A percentile compares a stretch with the other conserved stretches of the same genome.
Evolutionary conservation across 2,329 filamentous ascomycete genomes (phyloP).

Genomic region (Penicillium aurantiogriseum): DNA sequence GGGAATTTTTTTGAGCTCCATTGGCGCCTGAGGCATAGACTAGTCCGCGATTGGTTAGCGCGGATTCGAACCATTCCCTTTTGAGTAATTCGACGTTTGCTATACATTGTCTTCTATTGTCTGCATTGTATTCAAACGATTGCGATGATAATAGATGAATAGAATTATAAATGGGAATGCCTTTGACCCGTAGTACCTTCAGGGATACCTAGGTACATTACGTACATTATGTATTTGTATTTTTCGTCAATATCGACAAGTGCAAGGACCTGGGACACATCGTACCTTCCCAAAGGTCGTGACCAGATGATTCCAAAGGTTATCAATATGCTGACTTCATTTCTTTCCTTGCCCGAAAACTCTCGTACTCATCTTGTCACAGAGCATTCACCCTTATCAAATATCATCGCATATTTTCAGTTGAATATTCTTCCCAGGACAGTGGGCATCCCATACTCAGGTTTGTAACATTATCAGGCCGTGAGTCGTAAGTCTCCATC

Average conservation of each 20-base stretch:
- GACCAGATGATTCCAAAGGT: background rate
- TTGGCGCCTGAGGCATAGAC: slow-evolving; percentile 18
- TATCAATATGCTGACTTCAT: background rate
- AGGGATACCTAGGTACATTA: too few species aligned
- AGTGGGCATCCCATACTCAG: background rate
- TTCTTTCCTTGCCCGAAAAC: background rate
- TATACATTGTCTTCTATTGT: background rate
- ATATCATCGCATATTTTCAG: background rate
- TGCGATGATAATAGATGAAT: background rate
- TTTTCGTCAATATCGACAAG: background rate
- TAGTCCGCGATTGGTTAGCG: slow-evolving; percentile 8
- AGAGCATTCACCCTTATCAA: background rate
- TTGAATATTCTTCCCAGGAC: background rate
- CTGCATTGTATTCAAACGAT: background rate
- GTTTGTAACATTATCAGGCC: background rate
- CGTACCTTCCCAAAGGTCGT: background rate
- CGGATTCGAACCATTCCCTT: background rate
- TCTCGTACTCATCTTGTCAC: background rate
- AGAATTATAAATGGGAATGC: background rate
- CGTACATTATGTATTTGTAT: background rate
- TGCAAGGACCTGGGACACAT: background rate
- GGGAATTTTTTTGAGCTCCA: slow-evolving; percentile 23
- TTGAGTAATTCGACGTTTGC: background rate
- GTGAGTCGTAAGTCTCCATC: background rate
- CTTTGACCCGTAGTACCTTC: background rate